Evolutionary conservation across 2,329 filamentous ascomycete species (phyloP).

Genomic region (Paecilomyces niveus): DNA sequence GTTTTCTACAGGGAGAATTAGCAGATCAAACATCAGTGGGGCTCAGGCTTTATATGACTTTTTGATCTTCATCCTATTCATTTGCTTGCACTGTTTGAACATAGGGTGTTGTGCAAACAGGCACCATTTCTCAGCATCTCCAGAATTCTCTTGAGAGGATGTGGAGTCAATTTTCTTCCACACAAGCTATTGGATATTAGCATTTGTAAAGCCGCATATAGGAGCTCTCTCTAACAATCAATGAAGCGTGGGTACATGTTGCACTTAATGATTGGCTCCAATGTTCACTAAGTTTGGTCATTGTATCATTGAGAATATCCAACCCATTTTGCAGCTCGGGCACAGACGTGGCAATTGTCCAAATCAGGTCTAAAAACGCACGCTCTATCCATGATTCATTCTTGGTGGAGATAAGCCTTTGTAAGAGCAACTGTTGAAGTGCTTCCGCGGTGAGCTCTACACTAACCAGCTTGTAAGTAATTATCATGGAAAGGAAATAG

Average conservation of each 20-base stretch:
- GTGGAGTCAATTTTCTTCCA: slow-evolving; percentile 70
- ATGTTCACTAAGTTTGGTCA: slow-evolving; percentile 34
- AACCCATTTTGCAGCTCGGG: slow-evolving; percentile 27
- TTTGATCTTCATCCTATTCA: slow-evolving; percentile 61
- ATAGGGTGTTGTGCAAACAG: slow-evolving; percentile 57
- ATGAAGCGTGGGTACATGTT: slow-evolving; percentile 49
- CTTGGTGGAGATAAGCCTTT: slow-evolving; percentile 46
- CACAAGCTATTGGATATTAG: slow-evolving; percentile 50
- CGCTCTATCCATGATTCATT: slow-evolving; percentile 60
- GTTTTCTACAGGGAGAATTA: slow-evolving; percentile 51
- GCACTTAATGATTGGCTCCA: slow-evolving; percentile 46
- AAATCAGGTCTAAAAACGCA: slow-evolving; percentile 59
- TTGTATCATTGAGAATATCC: slow-evolving; percentile 14
- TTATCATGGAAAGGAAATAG: neutral
- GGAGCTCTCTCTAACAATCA: slow-evolving; percentile 27
- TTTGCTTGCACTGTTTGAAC: slow-evolving; percentile 58
- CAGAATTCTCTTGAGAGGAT: slow-evolving; percentile 47
- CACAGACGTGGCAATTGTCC: slow-evolving; percentile 51
- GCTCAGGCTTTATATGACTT: slow-evolving; percentile 42
- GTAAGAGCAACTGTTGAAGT: slow-evolving; percentile 58
- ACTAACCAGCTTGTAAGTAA: slow-evolving; percentile 18
- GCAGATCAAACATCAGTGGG: neutral
- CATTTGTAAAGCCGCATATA: neutral
- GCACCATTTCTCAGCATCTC: slow-evolving; percentile 63
- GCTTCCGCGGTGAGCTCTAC: slow-evolving; percentile 34